These are phyloP conservation scores for Penicillium sp. DNA, from an alignment of 2,329 filamentous ascomycete species.

Conservation along the genomic window DNA sequence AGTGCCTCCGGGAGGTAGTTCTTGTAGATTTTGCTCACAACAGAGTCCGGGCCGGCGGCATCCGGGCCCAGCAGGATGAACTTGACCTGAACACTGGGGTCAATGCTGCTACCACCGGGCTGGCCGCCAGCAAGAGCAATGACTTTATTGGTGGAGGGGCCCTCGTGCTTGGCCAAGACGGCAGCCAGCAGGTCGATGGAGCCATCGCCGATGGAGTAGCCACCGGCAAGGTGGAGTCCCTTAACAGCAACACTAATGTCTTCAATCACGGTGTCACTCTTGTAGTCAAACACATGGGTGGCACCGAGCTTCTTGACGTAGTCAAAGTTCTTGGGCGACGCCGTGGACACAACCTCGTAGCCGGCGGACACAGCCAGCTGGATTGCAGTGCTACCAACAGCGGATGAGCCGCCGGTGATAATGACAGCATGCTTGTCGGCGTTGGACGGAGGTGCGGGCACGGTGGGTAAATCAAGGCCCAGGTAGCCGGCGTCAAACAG, in stretches of 20 bases:
- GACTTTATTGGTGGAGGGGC: not conserved
- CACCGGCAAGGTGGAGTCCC: not conserved
- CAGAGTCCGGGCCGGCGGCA: not conserved
- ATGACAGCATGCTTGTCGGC: conserved; percentile 30
- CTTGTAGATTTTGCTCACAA: not conserved
- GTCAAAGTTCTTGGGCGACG: conserved; percentile 45
- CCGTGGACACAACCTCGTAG: conserved; percentile 42
- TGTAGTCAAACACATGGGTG: conserved; percentile 47
- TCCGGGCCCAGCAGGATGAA: not conserved
- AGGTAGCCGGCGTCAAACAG: conserved; percentile 29
- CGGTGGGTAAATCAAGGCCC: not conserved
- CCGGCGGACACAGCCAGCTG: conserved; percentile 45
- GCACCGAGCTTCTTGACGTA: conserved; percentile 48
- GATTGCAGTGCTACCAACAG: conserved; percentile 47
- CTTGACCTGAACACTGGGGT: not conserved
- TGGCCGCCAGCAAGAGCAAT: not conserved
- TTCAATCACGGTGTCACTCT: conserved; percentile 11
- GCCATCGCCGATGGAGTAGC: not conserved
- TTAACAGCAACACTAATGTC: conserved; percentile 15
- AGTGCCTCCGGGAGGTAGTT: not conserved
- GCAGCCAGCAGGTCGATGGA: not conserved
- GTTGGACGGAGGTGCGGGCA: conserved; percentile 18
- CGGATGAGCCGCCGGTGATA: conserved; percentile 54
- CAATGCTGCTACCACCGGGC: not conserved
- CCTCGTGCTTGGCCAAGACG: not conserved